A percentile compares a stretch with the other conserved stretches of the same genome.
Evolutionary conservation across 176 grass and related monocot species (phyloP).

Genomic region (Musa schizocarpa): DNA sequence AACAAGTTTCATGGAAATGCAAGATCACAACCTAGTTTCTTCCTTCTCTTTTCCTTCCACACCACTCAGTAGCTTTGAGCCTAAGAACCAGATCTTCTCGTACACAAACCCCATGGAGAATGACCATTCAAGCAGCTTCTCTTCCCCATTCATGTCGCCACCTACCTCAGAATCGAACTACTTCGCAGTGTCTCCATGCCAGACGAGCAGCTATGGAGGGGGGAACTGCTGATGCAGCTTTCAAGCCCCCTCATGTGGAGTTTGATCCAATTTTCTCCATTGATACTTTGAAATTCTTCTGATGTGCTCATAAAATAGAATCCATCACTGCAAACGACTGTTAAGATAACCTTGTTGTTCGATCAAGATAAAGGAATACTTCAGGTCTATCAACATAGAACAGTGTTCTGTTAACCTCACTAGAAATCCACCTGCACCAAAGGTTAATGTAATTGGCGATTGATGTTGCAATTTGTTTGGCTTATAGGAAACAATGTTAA

Average conservation of each 20-base stretch:
- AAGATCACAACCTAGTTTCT: neutral
- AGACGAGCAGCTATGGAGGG: constrained; percentile 4
- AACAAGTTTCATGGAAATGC: neutral
- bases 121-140: constrained; percentile 14
- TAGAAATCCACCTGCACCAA: no score
- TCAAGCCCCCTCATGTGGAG: neutral
- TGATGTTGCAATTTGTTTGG: no score
- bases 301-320: neutral
- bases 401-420: no score
- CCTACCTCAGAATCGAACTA: constrained; percentile 27
- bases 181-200: constrained; percentile 25
- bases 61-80: neutral
- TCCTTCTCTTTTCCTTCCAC: constrained; percentile 30
- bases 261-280: constrained; percentile 8
- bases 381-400: no score
- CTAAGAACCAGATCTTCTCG: constrained; percentile 2
- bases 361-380: neutral
- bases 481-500: no score
- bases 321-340: neutral
- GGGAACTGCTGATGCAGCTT: neutral
- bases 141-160: constrained; percentile 13
- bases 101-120: neutral
- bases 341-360: neutral
- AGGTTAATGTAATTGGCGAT: no score
- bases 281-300: constrained; percentile 9